These are phyloP conservation scores for Gentiana macrophylla DNA, from an alignment of 257 asterid genomes.

Conservation along the genomic window DNA sequence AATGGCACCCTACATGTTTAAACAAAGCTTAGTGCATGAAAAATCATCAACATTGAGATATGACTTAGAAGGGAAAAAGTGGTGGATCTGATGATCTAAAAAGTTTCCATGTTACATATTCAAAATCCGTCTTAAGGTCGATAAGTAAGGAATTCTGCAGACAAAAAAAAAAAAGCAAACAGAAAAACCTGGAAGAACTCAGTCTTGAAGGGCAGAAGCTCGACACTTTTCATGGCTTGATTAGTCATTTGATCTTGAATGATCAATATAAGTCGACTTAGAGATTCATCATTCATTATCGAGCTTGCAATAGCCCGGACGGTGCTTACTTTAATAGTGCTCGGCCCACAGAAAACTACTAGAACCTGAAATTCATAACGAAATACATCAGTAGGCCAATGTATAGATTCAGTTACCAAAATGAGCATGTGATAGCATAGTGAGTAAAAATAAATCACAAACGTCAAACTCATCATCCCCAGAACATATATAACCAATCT, in stretches of 20 bases:
- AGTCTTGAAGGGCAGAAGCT: constrained; percentile 46
- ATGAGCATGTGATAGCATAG: not conserved
- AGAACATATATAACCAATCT: not conserved
- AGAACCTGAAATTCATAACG: constrained; percentile 37
- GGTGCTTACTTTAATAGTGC: constrained; percentile 36
- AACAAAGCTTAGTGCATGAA: too few species aligned
- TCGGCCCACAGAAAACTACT: constrained; percentile 47
- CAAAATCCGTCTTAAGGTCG: too few species aligned
- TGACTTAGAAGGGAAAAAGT: too few species aligned
- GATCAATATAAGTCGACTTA: constrained; percentile 49
- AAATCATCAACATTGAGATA: too few species aligned
- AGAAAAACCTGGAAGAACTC: constrained; percentile 67
- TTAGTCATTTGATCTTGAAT: constrained; percentile 50
- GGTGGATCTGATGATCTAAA: too few species aligned
- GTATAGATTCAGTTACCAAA: not conserved
- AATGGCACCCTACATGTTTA: too few species aligned
- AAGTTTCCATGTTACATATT: too few species aligned
- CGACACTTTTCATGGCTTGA: constrained; percentile 61
- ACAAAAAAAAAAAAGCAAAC: not conserved
- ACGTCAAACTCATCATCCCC: not conserved
- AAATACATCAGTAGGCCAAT: constrained; percentile 12
- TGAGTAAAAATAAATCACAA: not conserved
- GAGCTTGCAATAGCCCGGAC: constrained; percentile 37
- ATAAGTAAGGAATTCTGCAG: too few species aligned
- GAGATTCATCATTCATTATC: constrained; percentile 33